phyloP scores from a whole-genome alignment of 768 basidiomycete species.

The Pleurotus citrinopileatus region DNA sequence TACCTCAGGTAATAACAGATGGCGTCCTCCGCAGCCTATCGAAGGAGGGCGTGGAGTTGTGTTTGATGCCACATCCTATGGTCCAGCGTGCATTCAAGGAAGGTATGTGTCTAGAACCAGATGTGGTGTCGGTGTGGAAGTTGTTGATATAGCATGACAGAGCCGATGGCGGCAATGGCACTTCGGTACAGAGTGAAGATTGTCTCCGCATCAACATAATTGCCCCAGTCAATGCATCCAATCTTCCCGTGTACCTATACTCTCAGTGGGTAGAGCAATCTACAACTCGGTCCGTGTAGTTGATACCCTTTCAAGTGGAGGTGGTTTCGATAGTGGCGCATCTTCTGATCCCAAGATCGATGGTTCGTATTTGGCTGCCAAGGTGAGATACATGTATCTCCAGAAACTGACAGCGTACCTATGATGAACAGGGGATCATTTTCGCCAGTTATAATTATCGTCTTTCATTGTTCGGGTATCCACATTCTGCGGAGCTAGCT shows the following conservation, averaged over 20 bases:
- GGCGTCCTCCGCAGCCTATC: slow-evolving; percentile 25
- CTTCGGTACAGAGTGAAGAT: slow-evolving; percentile 34
- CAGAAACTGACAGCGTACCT: no score
- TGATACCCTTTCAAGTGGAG: not conserved
- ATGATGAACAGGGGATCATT: slow-evolving; percentile 23
- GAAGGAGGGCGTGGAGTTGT: slow-evolving; percentile 10
- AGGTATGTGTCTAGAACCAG: slow-evolving; percentile 15
- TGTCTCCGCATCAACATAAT: slow-evolving; percentile 42
- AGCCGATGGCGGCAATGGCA: slow-evolving; percentile 30
- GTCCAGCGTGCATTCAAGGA: slow-evolving; percentile 31
- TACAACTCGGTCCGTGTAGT: not conserved
- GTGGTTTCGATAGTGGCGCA: slow-evolving; percentile 21
- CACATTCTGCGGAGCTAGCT: slow-evolving; percentile 36
- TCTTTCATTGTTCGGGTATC: slow-evolving; percentile 36
- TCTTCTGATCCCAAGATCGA: slow-evolving; percentile 34
- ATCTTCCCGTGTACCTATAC: slow-evolving; percentile 27
- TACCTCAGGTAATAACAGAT: slow-evolving; percentile 26
- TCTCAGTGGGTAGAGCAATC: slow-evolving; percentile 19
- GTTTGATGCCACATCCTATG: slow-evolving; percentile 28
- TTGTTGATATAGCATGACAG: slow-evolving; percentile 13
- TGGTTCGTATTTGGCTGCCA: slow-evolving; percentile 28
- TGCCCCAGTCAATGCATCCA: slow-evolving; percentile 31
- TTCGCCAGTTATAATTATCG: slow-evolving; percentile 33
- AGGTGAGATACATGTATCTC: slow-evolving; percentile 19
- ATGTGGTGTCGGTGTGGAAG: no score